Evolutionary conservation across 2,329 filamentous ascomycete genomes (phyloP).

Genomic region (Colletotrichum gloeosporioides): DNA sequence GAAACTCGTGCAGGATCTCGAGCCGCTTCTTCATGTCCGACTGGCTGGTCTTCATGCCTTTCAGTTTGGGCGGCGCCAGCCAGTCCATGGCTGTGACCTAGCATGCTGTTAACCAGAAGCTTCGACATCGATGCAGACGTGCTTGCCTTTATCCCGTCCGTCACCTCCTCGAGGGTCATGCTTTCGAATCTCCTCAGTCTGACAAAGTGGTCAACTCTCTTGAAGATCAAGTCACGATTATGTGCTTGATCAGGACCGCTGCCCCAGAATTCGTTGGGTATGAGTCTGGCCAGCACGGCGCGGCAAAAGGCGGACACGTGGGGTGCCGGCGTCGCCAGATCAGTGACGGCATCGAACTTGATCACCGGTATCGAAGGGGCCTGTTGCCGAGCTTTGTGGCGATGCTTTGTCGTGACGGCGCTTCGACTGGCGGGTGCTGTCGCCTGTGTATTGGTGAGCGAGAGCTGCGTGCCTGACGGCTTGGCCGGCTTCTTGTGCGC

Average conservation of each 20-base stretch:
- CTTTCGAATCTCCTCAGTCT: constrained; percentile 80
- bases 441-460: not conserved
- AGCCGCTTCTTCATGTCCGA: constrained; percentile 77
- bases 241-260: constrained; percentile 50
- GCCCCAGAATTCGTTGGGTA: constrained; percentile 82
- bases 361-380: constrained; percentile 29
- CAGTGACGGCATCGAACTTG: constrained; percentile 59
- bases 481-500: not conserved
- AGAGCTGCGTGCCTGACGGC: not conserved
- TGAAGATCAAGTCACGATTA: constrained; percentile 69
- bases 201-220: constrained; percentile 79
- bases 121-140: not conserved
- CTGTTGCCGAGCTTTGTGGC: not conserved
- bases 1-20: constrained; percentile 81
- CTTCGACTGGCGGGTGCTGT: not conserved
- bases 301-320: constrained; percentile 88
- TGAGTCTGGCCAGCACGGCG: constrained; percentile 72
- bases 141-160: constrained; percentile 75
- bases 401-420: not conserved
- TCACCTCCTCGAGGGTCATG: constrained; percentile 78
- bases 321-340: constrained; percentile 69
- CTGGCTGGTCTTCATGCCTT: constrained; percentile 63
- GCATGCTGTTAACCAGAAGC: not conserved
- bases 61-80: constrained; percentile 65
- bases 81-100: constrained; percentile 75